Percentiles rank a stretch among this genome's conserved stretches.
phyloP scores from a whole-genome alignment of 768 basidiomycete genomes.

The Rhizopogon vulgaris region DNA sequence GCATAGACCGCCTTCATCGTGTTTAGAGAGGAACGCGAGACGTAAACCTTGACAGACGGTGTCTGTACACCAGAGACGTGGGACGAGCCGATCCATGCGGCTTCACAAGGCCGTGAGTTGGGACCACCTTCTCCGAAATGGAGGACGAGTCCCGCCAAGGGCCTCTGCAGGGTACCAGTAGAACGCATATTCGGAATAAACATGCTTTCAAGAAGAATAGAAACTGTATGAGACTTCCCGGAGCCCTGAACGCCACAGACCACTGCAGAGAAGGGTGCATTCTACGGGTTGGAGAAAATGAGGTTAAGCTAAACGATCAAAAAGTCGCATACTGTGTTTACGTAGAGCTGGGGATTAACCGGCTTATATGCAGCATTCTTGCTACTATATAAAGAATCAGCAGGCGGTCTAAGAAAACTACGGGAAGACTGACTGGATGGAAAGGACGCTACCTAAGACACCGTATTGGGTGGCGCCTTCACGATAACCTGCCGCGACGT shows the following conservation, averaged over 20 bases:
- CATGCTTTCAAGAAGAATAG: conserved; percentile 65
- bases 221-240: conserved; percentile 69
- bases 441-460: conserved; percentile 45
- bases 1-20: conserved; percentile 56
- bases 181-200: conserved; percentile 45
- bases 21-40: conserved; percentile 53
- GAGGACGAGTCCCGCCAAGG: conserved; percentile 58
- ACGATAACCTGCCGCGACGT: conserved; percentile 26
- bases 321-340: conserved; percentile 51
- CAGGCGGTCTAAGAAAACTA: not conserved
- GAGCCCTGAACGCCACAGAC: conserved; percentile 76
- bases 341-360: conserved; percentile 49
- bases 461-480: conserved; percentile 51
- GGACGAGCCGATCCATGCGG: conserved; percentile 50
- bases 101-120: conserved; percentile 53
- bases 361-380: conserved; percentile 24
- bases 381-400: conserved; percentile 21
- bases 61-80: conserved; percentile 25
- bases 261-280: conserved; percentile 68
- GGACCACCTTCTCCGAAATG: conserved; percentile 67
- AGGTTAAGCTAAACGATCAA: not conserved
- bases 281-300: conserved; percentile 31
- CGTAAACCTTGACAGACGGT: conserved; percentile 42
- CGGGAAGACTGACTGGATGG: conserved; percentile 33
- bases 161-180: conserved; percentile 46